Percentiles rank a stretch among this genome's conserved stretches.
phyloP scores from a whole-genome alignment of 2,329 filamentous ascomycete genomes.

The Dryadomyces quercivorus region DNA sequence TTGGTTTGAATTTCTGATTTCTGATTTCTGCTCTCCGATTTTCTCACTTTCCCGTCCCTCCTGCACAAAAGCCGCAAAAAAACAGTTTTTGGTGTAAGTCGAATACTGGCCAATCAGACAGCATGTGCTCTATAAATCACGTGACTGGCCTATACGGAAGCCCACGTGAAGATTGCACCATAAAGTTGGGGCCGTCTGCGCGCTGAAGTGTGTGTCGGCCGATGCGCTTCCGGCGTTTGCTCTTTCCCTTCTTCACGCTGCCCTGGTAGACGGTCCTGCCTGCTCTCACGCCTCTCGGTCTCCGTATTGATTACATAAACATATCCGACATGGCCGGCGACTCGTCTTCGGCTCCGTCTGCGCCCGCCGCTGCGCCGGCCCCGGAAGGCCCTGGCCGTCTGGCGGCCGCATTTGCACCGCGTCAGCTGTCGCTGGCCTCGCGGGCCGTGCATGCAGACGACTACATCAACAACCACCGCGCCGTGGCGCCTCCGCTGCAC shows the following conservation, averaged over 20 bases:
- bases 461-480: constrained; percentile 56
- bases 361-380: not conserved
- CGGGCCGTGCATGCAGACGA: constrained; percentile 75
- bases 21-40: not conserved
- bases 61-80: not conserved
- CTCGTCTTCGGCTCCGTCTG: not conserved
- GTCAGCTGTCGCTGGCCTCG: constrained; percentile 48
- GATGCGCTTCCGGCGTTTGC: no score
- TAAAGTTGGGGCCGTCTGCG: no score
- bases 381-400: constrained; percentile 15
- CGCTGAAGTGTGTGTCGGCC: no score
- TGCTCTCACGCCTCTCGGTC: not conserved
- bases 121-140: not conserved
- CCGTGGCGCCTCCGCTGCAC: constrained; percentile 82
- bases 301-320: not conserved
- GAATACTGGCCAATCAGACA: not conserved
- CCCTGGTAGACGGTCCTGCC: not conserved
- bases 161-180: not conserved
- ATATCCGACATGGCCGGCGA: not conserved
- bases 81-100: not conserved
- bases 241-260: no score
- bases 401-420: constrained; percentile 18
- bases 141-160: not conserved
- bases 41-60: not conserved
- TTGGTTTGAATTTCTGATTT: not conserved